Evolutionary conservation across 257 asterid genomes (phyloP).

Genomic region (Penstemon barbatus): DNA sequence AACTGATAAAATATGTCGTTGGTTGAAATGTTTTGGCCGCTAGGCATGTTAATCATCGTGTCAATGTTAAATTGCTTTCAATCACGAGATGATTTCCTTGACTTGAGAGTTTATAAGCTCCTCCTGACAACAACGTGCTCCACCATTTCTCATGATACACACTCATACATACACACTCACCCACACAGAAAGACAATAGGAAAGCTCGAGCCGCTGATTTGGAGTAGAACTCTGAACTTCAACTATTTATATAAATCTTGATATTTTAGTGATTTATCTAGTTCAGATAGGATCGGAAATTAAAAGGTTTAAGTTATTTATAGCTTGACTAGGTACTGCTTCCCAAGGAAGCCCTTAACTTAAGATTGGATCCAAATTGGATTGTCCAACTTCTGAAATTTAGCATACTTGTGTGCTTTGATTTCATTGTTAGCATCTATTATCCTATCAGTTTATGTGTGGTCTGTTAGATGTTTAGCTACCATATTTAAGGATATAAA

Average conservation of each 20-base stretch:
- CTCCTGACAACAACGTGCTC: not conserved
- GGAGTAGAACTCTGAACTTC: constrained; percentile 8
- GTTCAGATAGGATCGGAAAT: not conserved
- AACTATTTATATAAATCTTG: not conserved
- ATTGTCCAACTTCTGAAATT: not conserved
- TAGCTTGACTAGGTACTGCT: not conserved
- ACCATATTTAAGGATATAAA: not conserved
- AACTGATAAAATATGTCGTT: constrained; percentile 15
- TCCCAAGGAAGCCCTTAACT: constrained; percentile 2
- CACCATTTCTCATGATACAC: not conserved
- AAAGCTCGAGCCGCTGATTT: constrained; percentile 10
- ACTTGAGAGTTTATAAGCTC: constrained; percentile 7
- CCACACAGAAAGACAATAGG: not conserved
- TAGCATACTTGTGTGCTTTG: not conserved
- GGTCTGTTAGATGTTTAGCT: not conserved
- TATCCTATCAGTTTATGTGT: not conserved
- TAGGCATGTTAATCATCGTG: constrained; percentile 19
- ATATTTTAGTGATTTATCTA: constrained; percentile 7
- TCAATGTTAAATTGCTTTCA: constrained; percentile 20
- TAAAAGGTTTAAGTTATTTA: not conserved
- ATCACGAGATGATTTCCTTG: constrained; percentile 1
- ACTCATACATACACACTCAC: not conserved
- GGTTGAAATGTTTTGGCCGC: constrained; percentile 22
- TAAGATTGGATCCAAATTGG: constrained; percentile 2
- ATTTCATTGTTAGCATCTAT: not conserved